Evolutionary conservation across 2,329 filamentous ascomycete species (phyloP).

Genomic region (Apiospora arundinis): DNA sequence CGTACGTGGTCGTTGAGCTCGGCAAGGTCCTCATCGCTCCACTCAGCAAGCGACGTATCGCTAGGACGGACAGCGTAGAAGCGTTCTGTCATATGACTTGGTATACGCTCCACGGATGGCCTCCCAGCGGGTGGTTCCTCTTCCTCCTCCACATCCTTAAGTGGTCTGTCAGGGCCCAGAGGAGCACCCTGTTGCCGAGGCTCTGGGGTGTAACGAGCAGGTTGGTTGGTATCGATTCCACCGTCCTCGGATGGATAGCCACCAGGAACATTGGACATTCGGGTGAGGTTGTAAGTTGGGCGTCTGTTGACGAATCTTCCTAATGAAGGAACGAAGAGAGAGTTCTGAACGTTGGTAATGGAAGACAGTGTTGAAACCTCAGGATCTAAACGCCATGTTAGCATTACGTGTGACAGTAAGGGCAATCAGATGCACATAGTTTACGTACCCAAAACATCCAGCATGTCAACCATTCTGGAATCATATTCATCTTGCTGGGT

Average conservation of each 20-base stretch:
- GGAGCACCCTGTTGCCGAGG: neutral
- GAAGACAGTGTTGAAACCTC: constrained; percentile 84
- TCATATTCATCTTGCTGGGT: constrained; percentile 56
- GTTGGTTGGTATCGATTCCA: neutral
- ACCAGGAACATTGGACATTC: constrained; percentile 37
- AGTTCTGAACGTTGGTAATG: constrained; percentile 89
- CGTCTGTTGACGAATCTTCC: constrained; percentile 76
- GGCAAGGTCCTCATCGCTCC: constrained; percentile 75
- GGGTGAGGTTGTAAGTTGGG: constrained; percentile 77
- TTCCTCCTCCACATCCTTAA: constrained; percentile 32
- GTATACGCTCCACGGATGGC: constrained; percentile 43
- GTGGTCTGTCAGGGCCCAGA: constrained; percentile 31
- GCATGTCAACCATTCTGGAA: constrained; percentile 67
- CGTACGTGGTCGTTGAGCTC: constrained; percentile 86
- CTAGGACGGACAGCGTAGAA: constrained; percentile 83
- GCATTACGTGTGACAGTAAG: neutral
- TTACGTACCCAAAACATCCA: constrained; percentile 70
- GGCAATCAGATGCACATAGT: neutral
- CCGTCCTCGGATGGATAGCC: neutral
- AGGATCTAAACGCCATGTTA: constrained; percentile 62
- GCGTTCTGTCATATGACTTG: constrained; percentile 69
- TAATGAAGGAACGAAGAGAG: constrained; percentile 84
- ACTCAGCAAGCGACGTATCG: constrained; percentile 73
- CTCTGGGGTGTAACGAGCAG: neutral
- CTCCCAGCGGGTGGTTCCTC: constrained; percentile 23